Evolutionary conservation across 192 early-diverging fungal genomes (phyloP).

Genomic region (Linnemannia hyalina): DNA sequence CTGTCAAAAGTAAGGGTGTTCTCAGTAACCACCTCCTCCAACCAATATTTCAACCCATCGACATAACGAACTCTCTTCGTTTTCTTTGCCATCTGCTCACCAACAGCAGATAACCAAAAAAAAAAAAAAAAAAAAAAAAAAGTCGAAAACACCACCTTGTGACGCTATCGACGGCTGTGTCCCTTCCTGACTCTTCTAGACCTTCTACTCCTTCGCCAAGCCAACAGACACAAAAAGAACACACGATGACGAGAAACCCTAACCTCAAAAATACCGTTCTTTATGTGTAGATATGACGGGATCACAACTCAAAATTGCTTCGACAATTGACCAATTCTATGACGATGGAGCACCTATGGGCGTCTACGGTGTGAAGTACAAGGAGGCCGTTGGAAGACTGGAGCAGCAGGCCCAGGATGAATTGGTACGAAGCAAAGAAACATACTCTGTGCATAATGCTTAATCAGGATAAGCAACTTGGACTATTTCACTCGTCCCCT

Average conservation of each 20-base stretch:
- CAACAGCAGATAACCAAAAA: neutral
- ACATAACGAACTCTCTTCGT: neutral
- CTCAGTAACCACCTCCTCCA: neutral
- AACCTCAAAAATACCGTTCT: conserved; percentile 3
- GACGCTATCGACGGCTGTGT: neutral
- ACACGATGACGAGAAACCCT: neutral
- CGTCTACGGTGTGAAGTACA: conserved; percentile 85
- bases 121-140: no score
- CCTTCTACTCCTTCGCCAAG: neutral
- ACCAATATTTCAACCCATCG: neutral
- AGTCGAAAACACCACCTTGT: neutral
- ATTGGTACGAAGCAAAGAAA: conserved; percentile 69
- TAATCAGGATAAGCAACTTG: neutral
- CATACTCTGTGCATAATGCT: neutral
- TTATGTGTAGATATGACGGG: conserved; percentile 77
- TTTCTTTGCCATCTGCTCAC: neutral
- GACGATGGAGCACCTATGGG: conserved; percentile 84
- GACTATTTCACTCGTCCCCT: neutral
- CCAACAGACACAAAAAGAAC: neutral
- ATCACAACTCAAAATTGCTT: conserved; percentile 87
- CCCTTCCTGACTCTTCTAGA: neutral
- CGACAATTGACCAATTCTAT: conserved; percentile 91
- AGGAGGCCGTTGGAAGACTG: conserved; percentile 81
- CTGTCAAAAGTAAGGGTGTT: conserved; percentile 73
- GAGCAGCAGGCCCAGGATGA: conserved; percentile 85